Evolutionary conservation across 768 basidiomycete species (phyloP), one percentile per base, ranked within the genome.

Genomic region (Psilocybe subaeruginosa): DNA sequence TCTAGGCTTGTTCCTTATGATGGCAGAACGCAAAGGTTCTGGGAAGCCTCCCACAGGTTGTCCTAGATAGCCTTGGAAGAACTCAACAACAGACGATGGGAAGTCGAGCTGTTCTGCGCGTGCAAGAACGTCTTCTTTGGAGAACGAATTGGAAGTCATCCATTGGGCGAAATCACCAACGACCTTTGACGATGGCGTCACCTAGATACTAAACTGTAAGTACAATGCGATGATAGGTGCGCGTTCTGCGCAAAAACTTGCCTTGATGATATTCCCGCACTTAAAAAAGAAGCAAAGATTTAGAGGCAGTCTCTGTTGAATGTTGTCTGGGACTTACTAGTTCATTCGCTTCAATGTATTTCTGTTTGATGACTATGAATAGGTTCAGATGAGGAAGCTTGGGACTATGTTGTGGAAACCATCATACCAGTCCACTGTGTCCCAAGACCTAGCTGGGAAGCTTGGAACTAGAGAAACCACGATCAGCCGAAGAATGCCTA

Each of bases 161-260:
- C 92, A 97, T 77, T 99, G 97, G 16, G 97, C 97, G 76, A 99
- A 97, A 80, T 99, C 97, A 27, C 97, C 97, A 52, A 98, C 96
- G 51, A 97, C 94, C 80, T 99, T 99, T 46, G 97, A 99, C 11
- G 97, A 97, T 31, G 97, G 97, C 27, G 97, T 99, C 68, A 99
- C 97, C 87, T 88, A 31, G 11, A 50, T 30, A 17, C 8, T 8
- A 16, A 12, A 52, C 30, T 31, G 31, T 49, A 17, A 14, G 19
- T 53, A 16, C 17, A 8, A 5, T 7, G 8, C n/a, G 51, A 12
- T 9, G 23, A 12, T 30, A 14, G 17, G 4, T n/a, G 8, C 27
- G n/a, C 14, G n/a, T n/a, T 37, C 8, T 8, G 17, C 23, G 23
- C 50, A 47, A 37, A 37, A 39, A 56, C 41, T 39, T 69, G 83